Conservation (phyloP, 305 asterid genomes). For the Fraxinus velutina region DNA sequence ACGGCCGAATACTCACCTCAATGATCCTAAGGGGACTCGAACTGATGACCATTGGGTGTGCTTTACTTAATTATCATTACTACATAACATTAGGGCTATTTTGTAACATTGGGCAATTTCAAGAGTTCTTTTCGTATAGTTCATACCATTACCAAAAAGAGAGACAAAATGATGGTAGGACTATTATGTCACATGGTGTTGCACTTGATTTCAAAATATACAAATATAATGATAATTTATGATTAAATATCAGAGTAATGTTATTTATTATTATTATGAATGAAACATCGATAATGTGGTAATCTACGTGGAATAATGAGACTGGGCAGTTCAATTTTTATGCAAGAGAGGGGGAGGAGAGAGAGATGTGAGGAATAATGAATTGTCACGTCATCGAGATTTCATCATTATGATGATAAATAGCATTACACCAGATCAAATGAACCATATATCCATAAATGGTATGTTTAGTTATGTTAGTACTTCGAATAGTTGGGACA, state of each 20-base stretch:
- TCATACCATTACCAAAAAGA: neutral
- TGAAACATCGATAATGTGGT: no score
- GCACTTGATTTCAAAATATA: neutral
- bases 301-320: no score
- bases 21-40: no score
- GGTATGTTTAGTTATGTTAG: neutral
- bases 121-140: neutral
- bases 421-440: neutral
- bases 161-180: neutral
- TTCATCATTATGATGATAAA: no score
- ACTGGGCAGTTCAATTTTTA: no score
- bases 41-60: neutral
- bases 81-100: neutral
- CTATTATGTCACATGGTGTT: neutral
- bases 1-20: no score
- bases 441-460: neutral
- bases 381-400: no score
- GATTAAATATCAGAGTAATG: neutral
- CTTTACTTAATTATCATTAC: neutral
- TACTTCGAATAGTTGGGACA: neutral
- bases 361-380: no score
- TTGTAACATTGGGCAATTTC: neutral
- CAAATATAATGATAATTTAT: neutral
- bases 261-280: no score
- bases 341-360: no score